Evolutionary conservation across 768 basidiomycete species (phyloP).

Genomic region (Tubosaeta sp.): DNA sequence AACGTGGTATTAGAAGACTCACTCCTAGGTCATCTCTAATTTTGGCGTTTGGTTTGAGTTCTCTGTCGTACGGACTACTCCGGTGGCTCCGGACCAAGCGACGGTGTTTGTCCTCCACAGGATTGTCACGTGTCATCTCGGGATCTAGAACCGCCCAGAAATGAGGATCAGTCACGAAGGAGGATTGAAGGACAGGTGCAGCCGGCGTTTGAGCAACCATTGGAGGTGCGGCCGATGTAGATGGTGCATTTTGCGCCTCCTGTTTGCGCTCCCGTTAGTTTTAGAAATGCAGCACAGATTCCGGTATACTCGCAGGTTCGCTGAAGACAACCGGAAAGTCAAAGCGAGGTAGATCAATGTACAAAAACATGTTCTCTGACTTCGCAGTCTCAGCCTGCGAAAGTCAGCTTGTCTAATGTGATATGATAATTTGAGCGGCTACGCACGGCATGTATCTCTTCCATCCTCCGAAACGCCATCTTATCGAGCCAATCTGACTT

Average conservation of each 20-base stretch:
- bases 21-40: slow-evolving; percentile 91
- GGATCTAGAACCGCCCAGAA: slow-evolving; percentile 91
- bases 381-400: slow-evolving; percentile 84
- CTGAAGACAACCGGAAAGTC: slow-evolving; percentile 97
- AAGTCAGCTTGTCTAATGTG: neutral
- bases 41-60: slow-evolving; percentile 95
- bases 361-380: slow-evolving; percentile 91
- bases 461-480: slow-evolving; percentile 90
- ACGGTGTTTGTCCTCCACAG: slow-evolving; percentile 96
- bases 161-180: slow-evolving; percentile 60
- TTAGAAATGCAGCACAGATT: neutral
- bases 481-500: slow-evolving; percentile 97
- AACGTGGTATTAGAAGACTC: slow-evolving; percentile 23
- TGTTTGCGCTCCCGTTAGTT: slow-evolving; percentile 14
- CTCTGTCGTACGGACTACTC: slow-evolving; percentile 90
- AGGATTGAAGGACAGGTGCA: slow-evolving; percentile 38
- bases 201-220: slow-evolving; percentile 40
- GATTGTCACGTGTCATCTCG: slow-evolving; percentile 88
- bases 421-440: neutral
- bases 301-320: slow-evolving; percentile 60
- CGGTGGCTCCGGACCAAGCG: slow-evolving; percentile 91
- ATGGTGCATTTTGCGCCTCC: slow-evolving; percentile 40
- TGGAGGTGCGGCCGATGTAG: slow-evolving; percentile 40
- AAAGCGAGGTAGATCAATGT: slow-evolving; percentile 93
- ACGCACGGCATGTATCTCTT: slow-evolving; percentile 85